These are phyloP conservation scores for Fomes fomentarius DNA, from an alignment of 1,284 basidiomycete genomes.

Conservation along the genomic window DNA sequence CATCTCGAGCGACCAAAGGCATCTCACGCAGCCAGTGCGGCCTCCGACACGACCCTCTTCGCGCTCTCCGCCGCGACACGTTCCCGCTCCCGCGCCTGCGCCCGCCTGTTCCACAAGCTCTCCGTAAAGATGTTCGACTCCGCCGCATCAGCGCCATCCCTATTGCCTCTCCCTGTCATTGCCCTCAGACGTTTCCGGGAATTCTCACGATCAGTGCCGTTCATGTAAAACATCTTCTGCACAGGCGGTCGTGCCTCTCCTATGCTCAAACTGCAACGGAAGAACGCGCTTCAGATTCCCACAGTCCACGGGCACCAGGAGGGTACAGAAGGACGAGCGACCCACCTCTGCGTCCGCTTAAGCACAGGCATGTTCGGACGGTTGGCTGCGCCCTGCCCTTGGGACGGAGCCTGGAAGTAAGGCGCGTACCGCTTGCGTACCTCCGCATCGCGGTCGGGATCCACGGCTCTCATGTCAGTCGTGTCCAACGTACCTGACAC, in stretches of 20 bases:
- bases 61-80: not conserved
- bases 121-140: not conserved
- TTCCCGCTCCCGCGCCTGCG: not conserved
- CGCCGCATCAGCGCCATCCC: no score
- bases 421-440: not conserved
- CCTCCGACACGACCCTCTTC: not conserved
- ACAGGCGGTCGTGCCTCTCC: no score
- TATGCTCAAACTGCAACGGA: not conserved
- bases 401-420: conserved; percentile 2
- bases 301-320: no score
- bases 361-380: no score
- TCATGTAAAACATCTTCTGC: no score
- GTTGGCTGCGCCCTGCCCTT: conserved; percentile 1
- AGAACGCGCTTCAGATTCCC: no score
- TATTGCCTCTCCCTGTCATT: no score
- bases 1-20: no score
- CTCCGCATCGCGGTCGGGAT: not conserved
- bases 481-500: not conserved
- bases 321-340: not conserved
- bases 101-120: not conserved
- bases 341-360: not conserved
- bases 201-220: no score
- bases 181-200: not conserved
- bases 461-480: not conserved
- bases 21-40: not conserved